phyloP scores from a whole-genome alignment of 2,329 filamentous ascomycete genomes.

The Epichloe typhina region DNA sequence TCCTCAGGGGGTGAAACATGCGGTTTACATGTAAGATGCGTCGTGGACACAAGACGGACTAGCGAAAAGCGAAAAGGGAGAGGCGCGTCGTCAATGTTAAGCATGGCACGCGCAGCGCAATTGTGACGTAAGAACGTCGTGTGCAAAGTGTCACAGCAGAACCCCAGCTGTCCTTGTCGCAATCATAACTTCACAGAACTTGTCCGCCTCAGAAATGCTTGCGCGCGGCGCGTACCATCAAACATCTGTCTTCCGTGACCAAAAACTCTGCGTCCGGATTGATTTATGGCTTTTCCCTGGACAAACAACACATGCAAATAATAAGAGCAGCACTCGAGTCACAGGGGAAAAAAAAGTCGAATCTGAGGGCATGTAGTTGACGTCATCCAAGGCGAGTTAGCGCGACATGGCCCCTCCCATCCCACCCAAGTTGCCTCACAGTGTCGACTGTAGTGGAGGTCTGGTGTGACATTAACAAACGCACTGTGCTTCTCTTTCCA shows the following conservation, averaged over 20 bases:
- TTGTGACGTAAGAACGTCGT: conserved; percentile 4
- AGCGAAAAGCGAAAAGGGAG: neutral
- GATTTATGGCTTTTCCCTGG: too few relatives aligned
- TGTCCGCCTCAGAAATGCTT: neutral
- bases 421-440: neutral
- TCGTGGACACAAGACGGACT: neutral
- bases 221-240: too few relatives aligned
- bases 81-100: neutral
- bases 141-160: neutral
- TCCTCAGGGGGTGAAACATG: neutral
- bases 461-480: neutral
- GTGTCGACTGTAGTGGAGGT: neutral
- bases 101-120: neutral
- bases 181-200: neutral
- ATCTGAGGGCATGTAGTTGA: neutral
- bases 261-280: too few relatives aligned
- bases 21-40: neutral
- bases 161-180: too few relatives aligned
- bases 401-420: neutral
- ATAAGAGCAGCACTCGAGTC: too few relatives aligned
- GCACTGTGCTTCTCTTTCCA: neutral
- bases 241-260: too few relatives aligned
- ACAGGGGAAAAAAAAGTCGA: neutral
- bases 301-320: too few relatives aligned
- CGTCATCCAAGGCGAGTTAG: conserved; percentile 4